These are phyloP conservation scores for Pseudozyma sp. DNA, from an alignment of 1,284 basidiomycete genomes.

Conservation along the genomic window DNA sequence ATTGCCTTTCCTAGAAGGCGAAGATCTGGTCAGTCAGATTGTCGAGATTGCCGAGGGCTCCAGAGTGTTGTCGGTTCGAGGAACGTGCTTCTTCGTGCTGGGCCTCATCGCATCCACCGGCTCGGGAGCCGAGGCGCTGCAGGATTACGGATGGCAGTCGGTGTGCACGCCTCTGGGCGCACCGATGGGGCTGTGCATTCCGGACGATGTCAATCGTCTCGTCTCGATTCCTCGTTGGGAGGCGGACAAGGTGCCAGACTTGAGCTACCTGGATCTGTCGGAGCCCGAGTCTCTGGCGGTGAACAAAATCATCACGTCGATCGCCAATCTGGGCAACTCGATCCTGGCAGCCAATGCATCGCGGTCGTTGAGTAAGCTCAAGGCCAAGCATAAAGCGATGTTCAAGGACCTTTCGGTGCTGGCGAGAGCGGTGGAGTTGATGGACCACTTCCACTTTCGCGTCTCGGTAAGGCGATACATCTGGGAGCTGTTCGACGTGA, in stretches of 20 bases:
- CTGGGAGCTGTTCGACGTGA: constrained; percentile 84
- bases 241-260: constrained; percentile 18
- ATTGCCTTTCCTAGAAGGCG: constrained; percentile 91
- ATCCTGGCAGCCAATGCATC: constrained; percentile 78
- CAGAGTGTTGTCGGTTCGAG: constrained; percentile 87
- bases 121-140: constrained; percentile 82
- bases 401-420: constrained; percentile 56
- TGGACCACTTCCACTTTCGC: constrained; percentile 76
- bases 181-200: constrained; percentile 90
- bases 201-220: constrained; percentile 82
- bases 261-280: constrained; percentile 40
- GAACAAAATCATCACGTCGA: constrained; percentile 85
- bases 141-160: constrained; percentile 84
- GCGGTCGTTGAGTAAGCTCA: constrained; percentile 69
- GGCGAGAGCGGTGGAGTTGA: constrained; percentile 55
- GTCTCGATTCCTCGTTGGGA: constrained; percentile 85
- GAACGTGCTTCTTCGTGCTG: constrained; percentile 95
- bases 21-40: constrained; percentile 89
- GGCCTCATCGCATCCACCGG: constrained; percentile 82
- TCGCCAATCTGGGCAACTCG: constrained; percentile 94
- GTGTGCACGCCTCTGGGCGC: constrained; percentile 86
- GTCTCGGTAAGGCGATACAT: constrained; percentile 87
- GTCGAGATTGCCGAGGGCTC: constrained; percentile 91
- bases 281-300: constrained; percentile 76
- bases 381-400: constrained; percentile 70